Conservation (phyloP, 2,329 filamentous ascomycete species). For the Tolypocladium pustulatum region DNA sequence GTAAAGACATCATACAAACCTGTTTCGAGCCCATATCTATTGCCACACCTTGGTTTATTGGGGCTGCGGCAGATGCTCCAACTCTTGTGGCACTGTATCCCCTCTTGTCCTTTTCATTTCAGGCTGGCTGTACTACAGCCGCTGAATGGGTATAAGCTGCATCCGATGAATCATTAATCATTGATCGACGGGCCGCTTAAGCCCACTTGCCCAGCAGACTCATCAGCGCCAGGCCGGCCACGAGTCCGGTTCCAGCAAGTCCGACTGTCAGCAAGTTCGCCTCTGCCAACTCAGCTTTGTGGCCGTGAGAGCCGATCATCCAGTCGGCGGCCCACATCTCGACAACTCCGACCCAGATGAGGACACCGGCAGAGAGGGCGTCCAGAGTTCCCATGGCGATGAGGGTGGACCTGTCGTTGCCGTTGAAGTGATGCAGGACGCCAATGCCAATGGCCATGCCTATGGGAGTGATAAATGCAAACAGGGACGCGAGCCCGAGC, state of each 20-base stretch:
- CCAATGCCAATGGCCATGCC: constrained; percentile 76
- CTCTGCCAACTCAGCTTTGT: constrained; percentile 38
- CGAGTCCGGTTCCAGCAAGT: constrained; percentile 40
- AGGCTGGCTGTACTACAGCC: background rate
- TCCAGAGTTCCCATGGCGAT: constrained; percentile 65
- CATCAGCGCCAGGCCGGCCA: constrained; percentile 58
- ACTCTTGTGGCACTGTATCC: background rate
- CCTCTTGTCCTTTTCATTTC: background rate
- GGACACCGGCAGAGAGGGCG: constrained; percentile 62
- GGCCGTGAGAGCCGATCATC: constrained; percentile 37
- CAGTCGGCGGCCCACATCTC: constrained; percentile 74
- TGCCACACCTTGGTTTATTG: background rate
- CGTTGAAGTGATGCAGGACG: constrained; percentile 60
- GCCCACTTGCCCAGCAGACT: constrained; percentile 68
- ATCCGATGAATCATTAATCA: background rate
- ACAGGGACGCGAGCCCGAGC: constrained; percentile 49
- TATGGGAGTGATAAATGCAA: constrained; percentile 62
- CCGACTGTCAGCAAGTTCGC: constrained; percentile 36
- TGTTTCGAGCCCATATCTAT: background rate
- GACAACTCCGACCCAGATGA: constrained; percentile 70
- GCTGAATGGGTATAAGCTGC: background rate
- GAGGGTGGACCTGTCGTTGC: constrained; percentile 57
- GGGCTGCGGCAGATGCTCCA: background rate
- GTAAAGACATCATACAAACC: no score
- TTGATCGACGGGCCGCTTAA: constrained; percentile 17